Percentiles rank a stretch among this genome's conserved stretches.
phyloP scores from a whole-genome alignment of 805 yeast genomes.

The Kuraishia ogatae region DNA sequence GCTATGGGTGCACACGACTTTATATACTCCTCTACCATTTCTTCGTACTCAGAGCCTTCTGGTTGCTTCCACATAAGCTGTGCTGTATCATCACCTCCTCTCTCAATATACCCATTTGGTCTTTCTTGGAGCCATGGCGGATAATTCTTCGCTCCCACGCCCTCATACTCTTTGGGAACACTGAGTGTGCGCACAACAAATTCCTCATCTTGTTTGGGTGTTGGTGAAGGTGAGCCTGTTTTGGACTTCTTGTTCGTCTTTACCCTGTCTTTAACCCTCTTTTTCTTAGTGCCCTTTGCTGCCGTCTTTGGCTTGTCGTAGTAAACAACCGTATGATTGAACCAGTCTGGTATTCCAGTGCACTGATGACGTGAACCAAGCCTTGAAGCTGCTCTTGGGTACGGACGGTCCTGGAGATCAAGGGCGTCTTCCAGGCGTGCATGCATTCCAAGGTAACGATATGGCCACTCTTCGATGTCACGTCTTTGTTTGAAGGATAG shows the following conservation, averaged over 20 bases:
- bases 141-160: constrained; percentile 32
- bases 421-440: constrained; percentile 68
- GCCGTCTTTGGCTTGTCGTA: constrained; percentile 32
- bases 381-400: constrained; percentile 73
- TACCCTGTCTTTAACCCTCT: neutral
- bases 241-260: constrained; percentile 12
- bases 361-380: constrained; percentile 71
- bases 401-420: constrained; percentile 69
- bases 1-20: constrained; percentile 51
- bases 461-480: constrained; percentile 69
- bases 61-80: constrained; percentile 60
- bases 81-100: constrained; percentile 68
- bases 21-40: constrained; percentile 47
- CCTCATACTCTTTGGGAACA: constrained; percentile 38
- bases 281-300: constrained; percentile 15
- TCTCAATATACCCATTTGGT: constrained; percentile 74
- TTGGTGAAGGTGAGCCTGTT: constrained; percentile 10
- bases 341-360: constrained; percentile 56
- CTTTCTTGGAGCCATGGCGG: constrained; percentile 74
- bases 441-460: constrained; percentile 71
- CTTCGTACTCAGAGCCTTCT: constrained; percentile 5
- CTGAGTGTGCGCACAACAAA: constrained; percentile 9
- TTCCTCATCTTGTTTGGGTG: constrained; percentile 13
- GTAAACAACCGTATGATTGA: constrained; percentile 55
- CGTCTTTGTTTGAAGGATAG: constrained; percentile 38